Evolutionary conservation across 106 monocot genomes (phyloP).

Genomic region (Platanthera guangdongensis): DNA sequence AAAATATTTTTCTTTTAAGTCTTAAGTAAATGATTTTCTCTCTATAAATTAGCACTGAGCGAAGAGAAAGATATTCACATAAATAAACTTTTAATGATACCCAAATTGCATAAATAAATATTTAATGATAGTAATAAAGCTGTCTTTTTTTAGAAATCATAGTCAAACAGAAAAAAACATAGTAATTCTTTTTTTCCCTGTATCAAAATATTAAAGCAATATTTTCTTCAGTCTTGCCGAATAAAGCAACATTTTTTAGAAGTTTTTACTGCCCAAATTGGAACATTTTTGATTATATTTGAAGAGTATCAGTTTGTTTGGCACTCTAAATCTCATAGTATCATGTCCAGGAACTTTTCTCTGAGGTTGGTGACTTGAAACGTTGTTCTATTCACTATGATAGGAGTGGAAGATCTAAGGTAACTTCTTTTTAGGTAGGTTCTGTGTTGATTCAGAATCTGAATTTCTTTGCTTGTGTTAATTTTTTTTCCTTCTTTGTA

Average conservation of each 20-base stretch:
- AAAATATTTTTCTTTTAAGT: no score
- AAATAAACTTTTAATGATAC: no score
- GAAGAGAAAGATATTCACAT: no score
- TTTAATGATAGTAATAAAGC: background rate
- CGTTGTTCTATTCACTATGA: slow-evolving; percentile 74
- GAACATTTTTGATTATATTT: background rate
- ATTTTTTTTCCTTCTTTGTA: background rate
- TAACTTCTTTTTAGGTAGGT: slow-evolving; percentile 13
- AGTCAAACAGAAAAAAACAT: no score
- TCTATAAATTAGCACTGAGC: no score
- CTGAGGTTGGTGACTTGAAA: slow-evolving; percentile 90
- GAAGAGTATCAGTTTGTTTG: background rate
- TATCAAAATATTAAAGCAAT: no score
- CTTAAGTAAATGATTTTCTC: no score
- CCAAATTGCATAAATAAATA: no score
- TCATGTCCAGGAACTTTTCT: slow-evolving; percentile 70
- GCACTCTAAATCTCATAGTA: background rate
- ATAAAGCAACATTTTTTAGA: background rate
- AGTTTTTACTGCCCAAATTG: background rate
- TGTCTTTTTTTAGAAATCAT: background rate
- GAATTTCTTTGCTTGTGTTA: background rate
- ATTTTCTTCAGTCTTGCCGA: no score
- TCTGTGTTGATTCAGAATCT: background rate
- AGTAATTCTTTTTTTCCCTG: no score
- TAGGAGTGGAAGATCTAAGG: slow-evolving; percentile 91